phyloP scores from a whole-genome alignment of 2,329 filamentous ascomycete genomes.

The Penicillium sp. region DNA sequence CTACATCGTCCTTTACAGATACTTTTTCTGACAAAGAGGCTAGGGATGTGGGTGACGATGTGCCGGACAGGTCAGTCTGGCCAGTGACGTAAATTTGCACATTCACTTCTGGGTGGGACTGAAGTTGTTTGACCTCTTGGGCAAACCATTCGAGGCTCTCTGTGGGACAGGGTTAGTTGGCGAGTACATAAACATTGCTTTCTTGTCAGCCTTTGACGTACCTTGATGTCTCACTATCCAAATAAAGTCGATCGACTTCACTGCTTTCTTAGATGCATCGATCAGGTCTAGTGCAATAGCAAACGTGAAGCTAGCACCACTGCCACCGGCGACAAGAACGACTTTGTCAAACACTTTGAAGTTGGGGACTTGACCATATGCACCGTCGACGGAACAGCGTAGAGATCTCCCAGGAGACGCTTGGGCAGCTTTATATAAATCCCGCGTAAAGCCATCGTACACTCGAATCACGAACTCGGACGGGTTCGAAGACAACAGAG shows the following conservation, averaged over 20 bases:
- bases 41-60: background rate
- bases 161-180: background rate
- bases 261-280: background rate
- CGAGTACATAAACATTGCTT: no score
- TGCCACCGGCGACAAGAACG: constrained; percentile 5
- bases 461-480: constrained; percentile 6
- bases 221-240: background rate
- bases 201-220: background rate
- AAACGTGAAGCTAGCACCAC: constrained; percentile 6
- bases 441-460: constrained; percentile 5
- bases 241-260: background rate
- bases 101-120: constrained; percentile 5
- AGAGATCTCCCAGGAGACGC: background rate
- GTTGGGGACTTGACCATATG: constrained; percentile 6
- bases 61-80: background rate
- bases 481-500: background rate
- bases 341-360: constrained; percentile 6
- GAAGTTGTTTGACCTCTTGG: constrained; percentile 1
- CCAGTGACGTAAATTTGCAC: constrained; percentile 5
- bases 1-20: background rate
- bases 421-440: background rate
- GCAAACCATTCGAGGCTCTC: background rate
- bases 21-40: background rate
- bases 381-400: constrained; percentile 5
- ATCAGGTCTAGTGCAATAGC: constrained; percentile 7